These are phyloP conservation scores for Cyberlindnera suaveolens DNA, from an alignment of 805 yeast genomes.

Conservation along the genomic window DNA sequence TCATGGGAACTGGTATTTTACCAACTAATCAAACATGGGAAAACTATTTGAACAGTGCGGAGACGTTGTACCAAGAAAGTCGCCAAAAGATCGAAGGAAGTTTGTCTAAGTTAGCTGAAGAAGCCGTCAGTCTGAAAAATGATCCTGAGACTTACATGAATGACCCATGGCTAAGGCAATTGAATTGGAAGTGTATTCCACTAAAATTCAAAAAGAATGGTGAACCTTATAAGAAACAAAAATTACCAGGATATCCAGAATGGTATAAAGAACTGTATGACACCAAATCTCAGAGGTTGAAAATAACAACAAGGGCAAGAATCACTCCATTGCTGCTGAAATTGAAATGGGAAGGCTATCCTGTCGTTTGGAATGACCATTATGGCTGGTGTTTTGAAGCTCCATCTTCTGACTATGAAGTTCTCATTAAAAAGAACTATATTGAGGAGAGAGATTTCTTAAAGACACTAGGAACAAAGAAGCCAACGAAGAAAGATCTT, in stretches of 20 bases:
- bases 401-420: slow-evolving; percentile 25
- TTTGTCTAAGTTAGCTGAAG: slow-evolving; percentile 53
- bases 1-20: slow-evolving; percentile 64
- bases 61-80: slow-evolving; percentile 54
- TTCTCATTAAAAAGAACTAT: slow-evolving; percentile 32
- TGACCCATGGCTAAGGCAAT: slow-evolving; percentile 88
- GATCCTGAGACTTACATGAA: slow-evolving; percentile 34
- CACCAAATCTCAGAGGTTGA: slow-evolving; percentile 36
- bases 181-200: slow-evolving; percentile 77
- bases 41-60: slow-evolving; percentile 63
- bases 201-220: slow-evolving; percentile 62
- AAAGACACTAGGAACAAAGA: slow-evolving; percentile 8
- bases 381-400: slow-evolving; percentile 89
- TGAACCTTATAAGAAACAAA: slow-evolving; percentile 63
- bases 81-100: slow-evolving; percentile 50
- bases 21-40: slow-evolving; percentile 79
- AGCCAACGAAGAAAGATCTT: slow-evolving; percentile 5
- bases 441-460: slow-evolving; percentile 11
- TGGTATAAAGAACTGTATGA: slow-evolving; percentile 73
- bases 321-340: slow-evolving; percentile 69
- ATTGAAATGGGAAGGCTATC: slow-evolving; percentile 79
- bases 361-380: slow-evolving; percentile 71
- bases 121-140: slow-evolving; percentile 43
- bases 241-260: slow-evolving; percentile 83
- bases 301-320: slow-evolving; percentile 66